Conservation (phyloP, 306 rosid species). For the Prunus kanzakura region DNA sequence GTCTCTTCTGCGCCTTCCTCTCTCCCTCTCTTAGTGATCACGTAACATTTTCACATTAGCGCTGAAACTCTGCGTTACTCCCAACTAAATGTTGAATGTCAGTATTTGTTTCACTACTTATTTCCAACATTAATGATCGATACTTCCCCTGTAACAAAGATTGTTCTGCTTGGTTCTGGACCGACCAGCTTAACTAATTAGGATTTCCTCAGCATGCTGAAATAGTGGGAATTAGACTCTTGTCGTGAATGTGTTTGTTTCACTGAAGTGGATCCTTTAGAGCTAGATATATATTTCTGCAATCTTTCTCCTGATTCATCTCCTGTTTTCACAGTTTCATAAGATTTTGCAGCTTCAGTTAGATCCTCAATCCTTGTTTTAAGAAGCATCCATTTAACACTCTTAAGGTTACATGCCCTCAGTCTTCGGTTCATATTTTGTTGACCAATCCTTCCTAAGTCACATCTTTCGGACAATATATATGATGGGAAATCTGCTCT, state of each 20-base stretch:
- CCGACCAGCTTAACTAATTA: neutral
- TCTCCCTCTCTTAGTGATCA: neutral
- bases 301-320: neutral
- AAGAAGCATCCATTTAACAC: neutral
- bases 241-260: neutral
- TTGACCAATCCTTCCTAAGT: too few relatives aligned
- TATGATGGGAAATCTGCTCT: neutral
- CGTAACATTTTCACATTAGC: neutral
- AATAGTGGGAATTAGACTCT: neutral
- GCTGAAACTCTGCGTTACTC: slow-evolving; percentile 1
- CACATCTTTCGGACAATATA: neutral
- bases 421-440: too few relatives aligned
- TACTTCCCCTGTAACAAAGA: neutral
- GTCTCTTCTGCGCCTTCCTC: neutral
- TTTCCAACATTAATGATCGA: neutral
- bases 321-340: neutral
- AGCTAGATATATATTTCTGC: neutral
- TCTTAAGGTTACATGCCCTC: neutral
- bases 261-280: neutral
- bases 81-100: neutral
- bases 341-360: neutral
- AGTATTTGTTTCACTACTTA: neutral
- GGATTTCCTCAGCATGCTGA: neutral
- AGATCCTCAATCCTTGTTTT: neutral
- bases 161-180: neutral